These are phyloP conservation scores for Aspergillus homomorphus DNA, from an alignment of 495 filamentous ascomycete species.

Conservation along the genomic window DNA sequence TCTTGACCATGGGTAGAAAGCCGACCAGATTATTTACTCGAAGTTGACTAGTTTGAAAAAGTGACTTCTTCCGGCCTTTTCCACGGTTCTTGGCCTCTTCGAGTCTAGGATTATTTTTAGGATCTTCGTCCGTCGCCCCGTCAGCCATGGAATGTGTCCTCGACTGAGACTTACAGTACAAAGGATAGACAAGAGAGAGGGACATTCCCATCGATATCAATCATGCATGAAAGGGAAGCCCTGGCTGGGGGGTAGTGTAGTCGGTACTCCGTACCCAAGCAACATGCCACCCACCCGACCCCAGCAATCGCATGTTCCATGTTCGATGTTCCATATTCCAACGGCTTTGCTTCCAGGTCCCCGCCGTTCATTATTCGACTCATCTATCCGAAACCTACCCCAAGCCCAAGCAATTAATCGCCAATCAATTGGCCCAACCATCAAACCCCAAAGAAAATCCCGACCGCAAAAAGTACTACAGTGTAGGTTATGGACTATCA, in stretches of 20 bases:
- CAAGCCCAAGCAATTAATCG: background rate
- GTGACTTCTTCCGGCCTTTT: background rate
- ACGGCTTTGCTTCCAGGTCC: background rate
- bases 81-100: background rate
- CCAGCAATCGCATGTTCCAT: background rate
- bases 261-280: background rate
- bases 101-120: constrained; percentile 1
- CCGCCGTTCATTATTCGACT: background rate
- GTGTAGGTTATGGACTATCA: too few relatives aligned
- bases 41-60: background rate
- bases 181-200: background rate
- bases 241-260: too few relatives aligned
- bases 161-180: background rate
- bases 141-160: background rate
- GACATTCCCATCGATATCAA: background rate
- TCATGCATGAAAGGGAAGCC: too few relatives aligned
- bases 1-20: too few relatives aligned
- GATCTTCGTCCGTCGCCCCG: background rate
- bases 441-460: too few relatives aligned
- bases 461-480: too few relatives aligned
- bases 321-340: background rate
- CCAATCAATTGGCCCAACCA: background rate
- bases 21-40: too few relatives aligned
- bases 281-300: background rate
- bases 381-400: constrained; percentile 1